Base-by-base conservation (phyloP, 2,329 filamentous ascomycete species). In the Cercospora citrullina region DNA sequence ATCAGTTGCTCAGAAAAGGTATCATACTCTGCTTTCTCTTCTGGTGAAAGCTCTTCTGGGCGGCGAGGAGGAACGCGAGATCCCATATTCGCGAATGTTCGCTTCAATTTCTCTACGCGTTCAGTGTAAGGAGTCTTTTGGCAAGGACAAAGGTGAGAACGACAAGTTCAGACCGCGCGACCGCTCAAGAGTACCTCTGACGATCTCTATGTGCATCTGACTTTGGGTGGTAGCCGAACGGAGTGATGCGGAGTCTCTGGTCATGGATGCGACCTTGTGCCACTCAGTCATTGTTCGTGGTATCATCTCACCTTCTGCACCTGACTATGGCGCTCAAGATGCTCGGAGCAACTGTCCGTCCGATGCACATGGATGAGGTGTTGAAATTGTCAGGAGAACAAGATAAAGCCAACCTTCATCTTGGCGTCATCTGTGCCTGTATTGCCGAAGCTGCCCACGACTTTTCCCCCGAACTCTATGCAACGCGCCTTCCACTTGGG, bases 21-120 rank as follows among this genome's bases (percentile, higher is more conserved):
- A 28, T 71, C 66, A 18, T 68, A 65, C 4, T 51, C 39, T 8
- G 18, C 28, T 39, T 71, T 57, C 42, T 68, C 66, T 48, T 67
- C 12, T 9, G 48, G 5, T 0, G 66, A 65, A 30, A 68, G 66
- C 51, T 68, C 57, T 23, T 65, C 66, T 10, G 66, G 61, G n/a
- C 66, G 45, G 4, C 51, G 48, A 18, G 66, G 60, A 26, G 66
- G 64, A 14, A 70, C 63, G 36, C 68, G 48, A 31, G 62, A 57
- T 7, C 64, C 64, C 68, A 69, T 69, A 28, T 26, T 53, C 21
- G 21, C 21, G 21, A 53, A 7, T 7, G 42, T 18, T 2, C 14
- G 48, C 1, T 26, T 12, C 21, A 2, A 28, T 45, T 30, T 28
- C n/a, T 61, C 28, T 45, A 12, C 12, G 21, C 21, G 21, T 53